Evolutionary conservation across 148 eudicot species (phyloP), one percentile per base, ranked within the genome.

Genomic region (Suaeda aralocaspica): DNA sequence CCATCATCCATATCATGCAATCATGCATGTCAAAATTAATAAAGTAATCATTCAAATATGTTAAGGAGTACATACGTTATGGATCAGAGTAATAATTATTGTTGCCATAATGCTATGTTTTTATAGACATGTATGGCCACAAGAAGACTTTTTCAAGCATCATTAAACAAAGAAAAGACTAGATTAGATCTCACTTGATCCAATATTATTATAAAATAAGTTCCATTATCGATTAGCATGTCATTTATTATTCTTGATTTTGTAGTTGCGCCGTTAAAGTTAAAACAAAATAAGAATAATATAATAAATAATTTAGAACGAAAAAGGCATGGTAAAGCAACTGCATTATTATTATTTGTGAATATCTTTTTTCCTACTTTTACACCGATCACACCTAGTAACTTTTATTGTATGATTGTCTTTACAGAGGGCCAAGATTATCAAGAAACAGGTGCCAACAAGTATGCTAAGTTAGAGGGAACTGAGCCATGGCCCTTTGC

Each of bases 51-150:
- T 4, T 36, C 8, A 34, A n/a, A 21, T 18, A 60, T 19, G 42
- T 1, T 19, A 8, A 60, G 2, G 14, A 16, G 15, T 4, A 42
- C 1, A 19, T 21, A 28, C 4, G 18, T 62, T 14, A 55, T 68
- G 2, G 58, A n/a, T n/a, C n/a, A n/a, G n/a, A 44, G 9, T 15
- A 52, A 9, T 44, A n/a, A 41, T 14, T 28, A 70, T 58, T 57
- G 12, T 55, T 53, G 29, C 12, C 16, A 45, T 18, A 58, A 58
- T 44, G 41, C 42, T 55, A 70, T 70, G 55, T 58, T 18, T 34
- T n/a, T 7, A 52, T 10, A 25, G 70, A 53, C 55, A 73, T 73
- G 61, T 42, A 56, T 65, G 62, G 56, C 31, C 70, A 52, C 64
- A 59, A 34, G 10, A 21, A 51, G 67, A 61, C 68, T 50, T 31